phyloP scores from a whole-genome alignment of 495 filamentous ascomycete species.

The Aspergillus cristatus region DNA sequence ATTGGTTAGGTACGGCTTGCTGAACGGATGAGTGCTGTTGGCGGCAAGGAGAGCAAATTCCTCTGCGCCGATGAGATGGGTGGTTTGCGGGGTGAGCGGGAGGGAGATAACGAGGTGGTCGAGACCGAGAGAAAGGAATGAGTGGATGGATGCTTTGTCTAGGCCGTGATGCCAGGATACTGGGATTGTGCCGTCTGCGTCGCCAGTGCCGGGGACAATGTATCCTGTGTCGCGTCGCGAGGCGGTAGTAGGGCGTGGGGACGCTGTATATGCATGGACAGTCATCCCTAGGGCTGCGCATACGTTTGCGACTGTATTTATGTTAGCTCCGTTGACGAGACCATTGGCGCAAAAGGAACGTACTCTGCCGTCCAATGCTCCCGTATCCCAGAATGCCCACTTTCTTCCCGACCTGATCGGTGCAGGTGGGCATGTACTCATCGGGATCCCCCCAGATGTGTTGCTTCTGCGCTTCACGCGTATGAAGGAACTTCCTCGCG shows the following conservation, averaged over 20 bases:
- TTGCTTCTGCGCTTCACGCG: slow-evolving; percentile 36
- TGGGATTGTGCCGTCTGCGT: slow-evolving; percentile 64
- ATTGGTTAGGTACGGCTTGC: slow-evolving; percentile 53
- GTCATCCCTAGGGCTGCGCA: slow-evolving; percentile 67
- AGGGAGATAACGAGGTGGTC: slow-evolving; percentile 69
- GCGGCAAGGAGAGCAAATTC: slow-evolving; percentile 63
- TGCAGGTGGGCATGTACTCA: slow-evolving; percentile 14
- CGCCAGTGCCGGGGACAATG: slow-evolving; percentile 67
- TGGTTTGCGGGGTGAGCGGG: slow-evolving; percentile 62
- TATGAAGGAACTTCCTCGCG: slow-evolving; percentile 40
- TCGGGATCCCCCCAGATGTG: slow-evolving; percentile 27
- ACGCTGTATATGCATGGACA: slow-evolving; percentile 73
- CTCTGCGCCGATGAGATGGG: slow-evolving; percentile 47
- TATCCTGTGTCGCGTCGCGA: slow-evolving; percentile 56
- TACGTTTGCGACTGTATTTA: slow-evolving; percentile 47
- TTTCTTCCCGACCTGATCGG: slow-evolving; percentile 45
- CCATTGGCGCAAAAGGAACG: background rate
- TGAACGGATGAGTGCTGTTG: slow-evolving; percentile 3
- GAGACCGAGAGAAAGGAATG: slow-evolving; percentile 60
- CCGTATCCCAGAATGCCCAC: slow-evolving; percentile 80
- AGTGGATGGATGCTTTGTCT: slow-evolving; percentile 46
- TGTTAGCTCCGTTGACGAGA: background rate
- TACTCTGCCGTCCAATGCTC: slow-evolving; percentile 66
- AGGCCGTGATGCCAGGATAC: slow-evolving; percentile 63
- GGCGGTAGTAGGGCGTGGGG: slow-evolving; percentile 43